A percentile compares a stretch with the other conserved stretches of the same genome.
Conservation (phyloP, 768 basidiomycete species). For the Cystobasidium ongulense region DNA sequence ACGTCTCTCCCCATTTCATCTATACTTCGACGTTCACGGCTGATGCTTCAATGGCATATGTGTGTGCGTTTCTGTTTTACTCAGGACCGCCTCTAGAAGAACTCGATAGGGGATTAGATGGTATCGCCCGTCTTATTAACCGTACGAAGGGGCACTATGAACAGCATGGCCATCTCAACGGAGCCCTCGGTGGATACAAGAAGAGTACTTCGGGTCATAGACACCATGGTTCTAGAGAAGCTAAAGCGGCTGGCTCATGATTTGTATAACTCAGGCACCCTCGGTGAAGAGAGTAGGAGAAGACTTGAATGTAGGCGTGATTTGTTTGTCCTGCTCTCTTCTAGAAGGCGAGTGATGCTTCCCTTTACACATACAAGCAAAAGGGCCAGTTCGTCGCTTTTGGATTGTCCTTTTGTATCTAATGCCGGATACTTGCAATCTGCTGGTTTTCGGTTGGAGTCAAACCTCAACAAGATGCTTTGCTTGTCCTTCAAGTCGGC, state of each 20-base stretch:
- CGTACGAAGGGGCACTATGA: conserved; percentile 44
- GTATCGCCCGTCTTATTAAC: conserved; percentile 68
- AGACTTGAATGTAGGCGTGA: background rate
- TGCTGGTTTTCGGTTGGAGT: no score
- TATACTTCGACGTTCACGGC: conserved; percentile 30
- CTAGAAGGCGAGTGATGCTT: no score
- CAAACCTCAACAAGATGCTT: no score
- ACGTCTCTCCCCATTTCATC: background rate
- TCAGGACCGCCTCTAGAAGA: conserved; percentile 59
- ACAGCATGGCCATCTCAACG: conserved; percentile 27
- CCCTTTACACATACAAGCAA: no score
- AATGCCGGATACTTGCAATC: no score
- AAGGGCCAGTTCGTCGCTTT: no score
- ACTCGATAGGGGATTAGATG: conserved; percentile 76
- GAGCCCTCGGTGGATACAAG: background rate
- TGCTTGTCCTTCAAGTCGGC: no score
- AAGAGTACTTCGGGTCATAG: background rate
- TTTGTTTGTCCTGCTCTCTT: no score
- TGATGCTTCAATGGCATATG: conserved; percentile 33
- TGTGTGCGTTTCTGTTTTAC: conserved; percentile 52
- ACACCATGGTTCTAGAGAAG: background rate
- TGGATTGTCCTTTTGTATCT: no score
- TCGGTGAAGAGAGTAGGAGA: background rate
- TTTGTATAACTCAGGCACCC: background rate
- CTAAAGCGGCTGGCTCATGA: conserved; percentile 8